Percentiles rank a stretch among this genome's conserved stretches.
These are phyloP conservation scores for Fomitopsis pinicola DNA, from an alignment of 1,284 basidiomycete species.

Conservation along the genomic window DNA sequence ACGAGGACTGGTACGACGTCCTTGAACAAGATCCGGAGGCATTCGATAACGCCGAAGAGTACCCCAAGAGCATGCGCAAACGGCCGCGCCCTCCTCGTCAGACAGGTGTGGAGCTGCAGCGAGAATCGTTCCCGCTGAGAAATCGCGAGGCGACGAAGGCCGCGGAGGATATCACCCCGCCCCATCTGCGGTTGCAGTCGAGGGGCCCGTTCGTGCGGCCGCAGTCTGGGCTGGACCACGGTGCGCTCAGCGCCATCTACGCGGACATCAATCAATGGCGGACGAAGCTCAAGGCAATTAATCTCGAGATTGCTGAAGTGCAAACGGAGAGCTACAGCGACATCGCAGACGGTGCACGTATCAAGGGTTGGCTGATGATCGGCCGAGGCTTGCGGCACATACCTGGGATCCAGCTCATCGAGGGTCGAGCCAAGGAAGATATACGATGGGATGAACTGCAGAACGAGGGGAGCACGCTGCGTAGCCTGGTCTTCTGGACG, in stretches of 20 bases:
- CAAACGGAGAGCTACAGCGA: conserved; percentile 64
- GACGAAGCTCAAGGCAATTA: conserved; percentile 65
- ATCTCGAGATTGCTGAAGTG: conserved; percentile 59
- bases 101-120: conserved; percentile 33
- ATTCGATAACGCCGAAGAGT: conserved; percentile 32
- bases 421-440: conserved; percentile 76
- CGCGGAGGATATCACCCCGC: conserved; percentile 42
- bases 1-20: conserved; percentile 52
- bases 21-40: conserved; percentile 34
- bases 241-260: conserved; percentile 61
- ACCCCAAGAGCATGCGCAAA: conserved; percentile 18
- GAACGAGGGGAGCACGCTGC: conserved; percentile 42
- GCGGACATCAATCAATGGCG: conserved; percentile 65
- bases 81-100: conserved; percentile 23
- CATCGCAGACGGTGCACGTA: conserved; percentile 61
- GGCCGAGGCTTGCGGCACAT: conserved; percentile 63
- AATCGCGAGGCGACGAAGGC: conserved; percentile 11
- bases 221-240: conserved; percentile 61
- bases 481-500: conserved; percentile 49
- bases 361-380: conserved; percentile 75
- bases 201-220: conserved; percentile 69
- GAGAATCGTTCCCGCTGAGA: conserved; percentile 64
- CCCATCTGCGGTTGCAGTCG: conserved; percentile 65
- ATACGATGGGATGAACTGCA: conserved; percentile 77
- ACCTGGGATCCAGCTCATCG: conserved; percentile 63